Base-by-base conservation (phyloP, 805 yeast genomes). In the Starmerella gropengiesseri region DNA sequence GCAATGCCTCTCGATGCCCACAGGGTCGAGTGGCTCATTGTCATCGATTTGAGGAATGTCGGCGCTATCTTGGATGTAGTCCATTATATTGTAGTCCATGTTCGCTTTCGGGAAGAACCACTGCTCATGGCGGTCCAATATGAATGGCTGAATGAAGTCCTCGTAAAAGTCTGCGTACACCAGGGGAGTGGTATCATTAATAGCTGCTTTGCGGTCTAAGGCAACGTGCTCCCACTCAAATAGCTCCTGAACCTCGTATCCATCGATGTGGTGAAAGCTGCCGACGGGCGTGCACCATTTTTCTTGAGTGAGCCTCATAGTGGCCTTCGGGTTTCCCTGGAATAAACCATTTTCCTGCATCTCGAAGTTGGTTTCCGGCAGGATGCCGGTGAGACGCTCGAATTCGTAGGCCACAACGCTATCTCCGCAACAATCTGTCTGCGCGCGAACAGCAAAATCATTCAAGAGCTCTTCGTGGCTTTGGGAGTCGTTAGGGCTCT, bases 381-480 rank as follows among this genome's bases (percentile, higher is more conserved):
- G 34, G 7, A 37, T 23, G 22, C 45, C 47, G 2, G 49, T 51
- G 20, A 37, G 48, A 7, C 51, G 57, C 3, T 32, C 28, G 7
- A 61, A 51, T 31, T 53, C 48, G 27, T 39, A 31, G 7, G 60
- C 61, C 4, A 62, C 54, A 42, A 62, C 52, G 23, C 50, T 50
- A 37, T 64, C 68, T 8, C 68, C 68, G 37, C 65, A 62, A 52
- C 65, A 62, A 23, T 43, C 35, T 4, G 25, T 36, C 2, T 29
- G 31, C 5, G 63, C 49, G 8, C 28, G 34, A 3, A 46, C 44
- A 9, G 56, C 58, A 23, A 47, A 56, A 29, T 49, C 41, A 11
- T 48, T 52, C 4, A 53, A 17, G 4, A 45, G 9, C 7, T 34
- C 31, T 12, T 40, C 21, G 25, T 34, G 37, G 29, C 37, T 22